phyloP scores from a whole-genome alignment of 2,329 filamentous ascomycete species.

The Colletotrichum sidae region DNA sequence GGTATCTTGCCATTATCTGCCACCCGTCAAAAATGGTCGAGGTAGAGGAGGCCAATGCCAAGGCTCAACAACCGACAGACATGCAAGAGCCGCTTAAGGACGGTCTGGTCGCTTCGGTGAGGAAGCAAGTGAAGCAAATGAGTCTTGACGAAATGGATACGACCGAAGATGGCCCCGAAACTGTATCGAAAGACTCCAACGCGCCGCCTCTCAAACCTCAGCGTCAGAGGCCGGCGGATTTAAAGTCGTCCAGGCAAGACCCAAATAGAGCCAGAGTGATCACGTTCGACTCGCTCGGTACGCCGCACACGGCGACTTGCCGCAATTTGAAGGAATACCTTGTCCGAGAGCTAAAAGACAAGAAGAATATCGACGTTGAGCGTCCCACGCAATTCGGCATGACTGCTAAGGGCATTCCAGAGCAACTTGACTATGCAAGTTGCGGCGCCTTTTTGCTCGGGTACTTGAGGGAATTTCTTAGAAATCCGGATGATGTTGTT shows the following conservation, averaged over 20 bases:
- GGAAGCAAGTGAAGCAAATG: conserved; percentile 23
- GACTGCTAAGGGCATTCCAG: conserved; percentile 80
- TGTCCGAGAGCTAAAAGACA: conserved; percentile 74
- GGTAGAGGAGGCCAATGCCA: conserved; percentile 21
- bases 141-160: conserved; percentile 19
- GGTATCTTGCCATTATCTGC: conserved; percentile 96
- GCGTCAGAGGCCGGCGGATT: conserved; percentile 29
- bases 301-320: conserved; percentile 72
- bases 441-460: conserved; percentile 89
- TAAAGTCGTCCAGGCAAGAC: conserved; percentile 54
- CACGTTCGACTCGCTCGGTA: conserved; percentile 87
- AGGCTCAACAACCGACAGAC: neutral
- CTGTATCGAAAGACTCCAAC: conserved; percentile 18
- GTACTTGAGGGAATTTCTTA: conserved; percentile 86
- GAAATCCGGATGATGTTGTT: conserved; percentile 78
- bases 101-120: conserved; percentile 16
- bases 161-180: conserved; percentile 2
- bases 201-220: conserved; percentile 21
- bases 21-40: conserved; percentile 77
- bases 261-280: conserved; percentile 77
- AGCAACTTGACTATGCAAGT: conserved; percentile 87
- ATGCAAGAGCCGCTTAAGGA: conserved; percentile 31
- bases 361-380: conserved; percentile 61
- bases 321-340: conserved; percentile 82
- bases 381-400: conserved; percentile 58